phyloP scores from a whole-genome alignment of 176 grass and related monocot species.

The Thalia dealbata region DNA sequence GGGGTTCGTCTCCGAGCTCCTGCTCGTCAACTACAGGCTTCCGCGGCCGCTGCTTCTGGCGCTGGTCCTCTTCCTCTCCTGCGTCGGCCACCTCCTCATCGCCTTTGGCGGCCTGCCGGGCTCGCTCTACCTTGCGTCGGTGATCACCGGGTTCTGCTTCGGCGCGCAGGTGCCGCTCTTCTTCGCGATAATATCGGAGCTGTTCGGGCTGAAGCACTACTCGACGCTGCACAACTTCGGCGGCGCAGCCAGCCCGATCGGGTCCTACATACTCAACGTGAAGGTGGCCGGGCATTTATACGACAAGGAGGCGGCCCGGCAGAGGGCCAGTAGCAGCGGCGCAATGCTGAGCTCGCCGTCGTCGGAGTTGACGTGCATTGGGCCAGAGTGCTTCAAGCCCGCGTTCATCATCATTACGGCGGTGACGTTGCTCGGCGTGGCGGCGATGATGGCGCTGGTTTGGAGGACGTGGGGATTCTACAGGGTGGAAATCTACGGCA shows the following conservation, averaged over 20 bases:
- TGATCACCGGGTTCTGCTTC: slow-evolving; percentile 84
- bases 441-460: background rate
- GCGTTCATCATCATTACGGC: slow-evolving; percentile 11
- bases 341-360: background rate
- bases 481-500: background rate
- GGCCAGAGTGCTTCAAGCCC: slow-evolving; percentile 1
- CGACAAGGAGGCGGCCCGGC: slow-evolving; percentile 36
- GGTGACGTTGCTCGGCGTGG: slow-evolving; percentile 3
- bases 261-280: slow-evolving; percentile 57
- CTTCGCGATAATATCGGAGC: slow-evolving; percentile 86
- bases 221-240: slow-evolving; percentile 92
- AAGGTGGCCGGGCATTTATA: slow-evolving; percentile 47
- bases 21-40: slow-evolving; percentile 47
- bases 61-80: slow-evolving; percentile 53
- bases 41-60: slow-evolving; percentile 58
- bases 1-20: slow-evolving; percentile 59
- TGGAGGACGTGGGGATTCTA: slow-evolving; percentile 15
- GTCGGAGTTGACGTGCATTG: background rate
- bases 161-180: slow-evolving; percentile 83
- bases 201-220: slow-evolving; percentile 94
- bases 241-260: slow-evolving; percentile 56
- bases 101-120: slow-evolving; percentile 40
- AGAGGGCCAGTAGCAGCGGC: slow-evolving; percentile 4
- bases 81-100: slow-evolving; percentile 59
- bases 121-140: slow-evolving; percentile 58